A percentile compares a stretch with the other conserved stretches of the same genome.
phyloP scores from a whole-genome alignment of 345 rosid genomes.

The Eutrema japonicum region DNA sequence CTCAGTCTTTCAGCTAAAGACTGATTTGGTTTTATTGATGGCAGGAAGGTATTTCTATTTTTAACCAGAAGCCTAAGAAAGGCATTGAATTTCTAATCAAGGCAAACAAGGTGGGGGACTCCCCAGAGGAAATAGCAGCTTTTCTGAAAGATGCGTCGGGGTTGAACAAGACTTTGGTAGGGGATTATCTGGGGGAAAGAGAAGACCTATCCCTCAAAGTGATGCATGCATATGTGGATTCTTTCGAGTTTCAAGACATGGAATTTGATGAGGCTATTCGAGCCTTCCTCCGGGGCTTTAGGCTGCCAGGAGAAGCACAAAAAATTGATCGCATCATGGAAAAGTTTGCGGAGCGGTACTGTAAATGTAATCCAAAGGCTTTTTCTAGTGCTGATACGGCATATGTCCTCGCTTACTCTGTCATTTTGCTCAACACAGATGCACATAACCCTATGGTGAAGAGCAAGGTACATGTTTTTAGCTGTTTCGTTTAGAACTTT shows the following conservation, averaged over 20 bases:
- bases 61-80: conserved; percentile 93
- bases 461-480: conserved; percentile 70
- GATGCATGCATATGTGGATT: conserved; percentile 98
- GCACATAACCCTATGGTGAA: conserved; percentile 98
- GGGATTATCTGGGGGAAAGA: conserved; percentile 99
- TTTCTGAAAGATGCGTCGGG: conserved; percentile 92
- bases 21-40: conserved; percentile 56
- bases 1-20: conserved; percentile 37
- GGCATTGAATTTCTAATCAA: conserved; percentile 95
- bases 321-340: conserved; percentile 99
- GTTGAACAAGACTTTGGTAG: conserved; percentile 83
- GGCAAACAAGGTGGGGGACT: conserved; percentile 89
- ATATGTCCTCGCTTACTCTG: conserved; percentile 98
- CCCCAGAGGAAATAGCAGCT: conserved; percentile 95
- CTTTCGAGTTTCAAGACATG: conserved; percentile 86
- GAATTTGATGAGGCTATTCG: conserved; percentile 98
- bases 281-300: conserved; percentile 81
- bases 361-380: conserved; percentile 95
- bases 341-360: conserved; percentile 94
- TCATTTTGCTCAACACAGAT: conserved; percentile 96
- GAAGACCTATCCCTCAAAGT: conserved; percentile 93
- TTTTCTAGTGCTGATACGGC: conserved; percentile 98
- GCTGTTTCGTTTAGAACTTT: conserved; percentile 17
- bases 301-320: conserved; percentile 99
- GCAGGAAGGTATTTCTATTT: conserved; percentile 99